Conservation (phyloP, 2,329 filamentous ascomycete species). For the Arthrobotrys sinensis region DNA sequence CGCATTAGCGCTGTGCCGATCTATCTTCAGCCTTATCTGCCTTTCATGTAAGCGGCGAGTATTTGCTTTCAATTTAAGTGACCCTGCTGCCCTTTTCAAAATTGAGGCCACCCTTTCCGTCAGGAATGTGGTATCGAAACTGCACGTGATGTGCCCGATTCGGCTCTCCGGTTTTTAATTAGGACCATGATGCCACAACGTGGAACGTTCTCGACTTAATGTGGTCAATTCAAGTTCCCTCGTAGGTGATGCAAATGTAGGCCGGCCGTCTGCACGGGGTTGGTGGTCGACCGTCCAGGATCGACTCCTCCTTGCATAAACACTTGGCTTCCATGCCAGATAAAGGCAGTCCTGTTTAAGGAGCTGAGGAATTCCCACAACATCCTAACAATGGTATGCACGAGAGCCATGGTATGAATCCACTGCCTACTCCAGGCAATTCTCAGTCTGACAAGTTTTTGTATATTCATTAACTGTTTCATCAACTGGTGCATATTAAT, state of each 20-base stretch:
- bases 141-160: background rate
- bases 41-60: background rate
- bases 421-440: too few relatives aligned
- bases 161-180: background rate
- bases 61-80: background rate
- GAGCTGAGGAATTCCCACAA: too few relatives aligned
- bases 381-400: too few relatives aligned
- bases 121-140: constrained; percentile 10
- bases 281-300: background rate
- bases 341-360: background rate
- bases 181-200: background rate
- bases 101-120: constrained; percentile 6
- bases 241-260: background rate
- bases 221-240: background rate
- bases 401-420: too few relatives aligned
- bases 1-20: constrained; percentile 2
- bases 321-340: background rate
- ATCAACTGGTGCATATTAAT: too few relatives aligned
- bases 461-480: too few relatives aligned
- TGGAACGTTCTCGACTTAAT: constrained; percentile 3
- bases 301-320: background rate
- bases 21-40: constrained; percentile 26
- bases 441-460: too few relatives aligned
- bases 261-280: background rate
- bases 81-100: background rate